Evolutionary conservation across 257 asterid genomes (phyloP).

Genomic region (Nemophila menziesii): DNA sequence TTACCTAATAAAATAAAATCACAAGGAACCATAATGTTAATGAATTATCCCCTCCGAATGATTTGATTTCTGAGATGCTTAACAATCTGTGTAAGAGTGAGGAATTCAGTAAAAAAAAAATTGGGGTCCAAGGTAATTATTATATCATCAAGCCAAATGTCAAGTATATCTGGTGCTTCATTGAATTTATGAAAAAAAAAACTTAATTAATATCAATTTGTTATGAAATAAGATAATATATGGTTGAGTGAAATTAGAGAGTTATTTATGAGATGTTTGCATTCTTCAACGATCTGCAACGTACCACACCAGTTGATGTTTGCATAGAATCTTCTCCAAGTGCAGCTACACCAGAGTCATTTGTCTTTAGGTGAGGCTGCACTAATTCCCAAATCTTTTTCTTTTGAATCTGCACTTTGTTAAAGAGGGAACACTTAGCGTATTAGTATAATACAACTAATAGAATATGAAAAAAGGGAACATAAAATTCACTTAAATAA

Average conservation of each 20-base stretch:
- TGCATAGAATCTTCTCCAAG: conserved; percentile 55
- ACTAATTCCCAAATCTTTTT: conserved; percentile 85
- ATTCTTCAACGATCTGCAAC: conserved; percentile 47
- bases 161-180: no score
- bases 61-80: no score
- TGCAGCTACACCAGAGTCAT: conserved; percentile 39
- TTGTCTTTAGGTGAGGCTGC: conserved; percentile 76
- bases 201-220: no score
- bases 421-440: not conserved
- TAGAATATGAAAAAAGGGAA: not conserved
- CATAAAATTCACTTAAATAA: not conserved
- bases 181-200: no score
- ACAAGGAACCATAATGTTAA: no score
- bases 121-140: no score
- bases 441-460: not conserved
- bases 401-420: conserved; percentile 62
- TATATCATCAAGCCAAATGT: no score
- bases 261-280: conserved; percentile 49
- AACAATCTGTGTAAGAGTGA: no score
- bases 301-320: conserved; percentile 46
- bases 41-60: no score
- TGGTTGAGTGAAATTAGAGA: not conserved
- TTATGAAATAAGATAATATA: no score
- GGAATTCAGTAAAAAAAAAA: no score
- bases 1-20: no score